A percentile compares a stretch with the other conserved stretches of the same genome.
Conservation (phyloP, 2,329 filamentous ascomycete species). For the Pseudogymnoascus sp. region DNA sequence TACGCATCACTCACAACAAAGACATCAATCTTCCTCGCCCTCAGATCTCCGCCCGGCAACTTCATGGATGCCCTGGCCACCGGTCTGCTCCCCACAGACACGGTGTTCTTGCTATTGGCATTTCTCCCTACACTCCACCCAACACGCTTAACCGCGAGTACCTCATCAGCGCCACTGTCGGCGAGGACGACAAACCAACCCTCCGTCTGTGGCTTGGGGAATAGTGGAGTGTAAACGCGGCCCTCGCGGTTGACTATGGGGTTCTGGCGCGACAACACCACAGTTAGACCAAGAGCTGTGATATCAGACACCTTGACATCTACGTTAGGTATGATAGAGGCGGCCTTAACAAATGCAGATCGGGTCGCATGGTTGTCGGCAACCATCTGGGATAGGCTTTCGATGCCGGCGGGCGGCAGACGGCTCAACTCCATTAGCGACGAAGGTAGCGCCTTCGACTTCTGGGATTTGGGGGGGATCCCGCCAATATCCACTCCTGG, state of each 20-base stretch:
- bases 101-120: conserved; percentile 20
- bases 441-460: background rate
- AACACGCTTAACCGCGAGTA: conserved; percentile 78
- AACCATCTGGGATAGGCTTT: conserved; percentile 36
- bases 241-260: conserved; percentile 54
- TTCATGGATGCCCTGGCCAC: conserved; percentile 50
- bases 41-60: conserved; percentile 41
- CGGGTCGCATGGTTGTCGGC: conserved; percentile 26
- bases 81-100: conserved; percentile 37
- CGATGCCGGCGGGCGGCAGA: conserved; percentile 18
- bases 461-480: background rate
- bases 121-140: conserved; percentile 50
- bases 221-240: conserved; percentile 76
- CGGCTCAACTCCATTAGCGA: conserved; percentile 18
- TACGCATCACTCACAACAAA: conserved; percentile 81
- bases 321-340: conserved; percentile 61
- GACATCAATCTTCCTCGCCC: conserved; percentile 59
- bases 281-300: conserved; percentile 53
- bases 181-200: conserved; percentile 82
- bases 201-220: conserved; percentile 90
- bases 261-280: conserved; percentile 61
- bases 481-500: conserved; percentile 54
- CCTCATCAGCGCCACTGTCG: conserved; percentile 58
- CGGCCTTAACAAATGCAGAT: conserved; percentile 43
- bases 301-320: conserved; percentile 50